These are phyloP conservation scores for Colletotrichum lupini DNA, from an alignment of 2,329 filamentous ascomycete genomes.

Conservation along the genomic window DNA sequence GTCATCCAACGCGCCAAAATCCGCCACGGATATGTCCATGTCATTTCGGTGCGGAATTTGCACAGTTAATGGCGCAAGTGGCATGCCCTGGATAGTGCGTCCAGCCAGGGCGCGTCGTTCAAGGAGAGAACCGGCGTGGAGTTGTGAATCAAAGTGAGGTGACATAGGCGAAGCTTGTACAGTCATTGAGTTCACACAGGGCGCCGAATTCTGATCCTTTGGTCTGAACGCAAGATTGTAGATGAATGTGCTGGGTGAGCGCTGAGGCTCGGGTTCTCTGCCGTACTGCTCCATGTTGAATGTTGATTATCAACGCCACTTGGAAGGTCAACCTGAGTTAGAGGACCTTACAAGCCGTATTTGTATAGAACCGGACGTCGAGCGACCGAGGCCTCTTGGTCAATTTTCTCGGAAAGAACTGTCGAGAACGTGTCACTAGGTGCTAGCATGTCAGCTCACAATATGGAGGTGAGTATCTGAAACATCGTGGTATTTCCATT, in stretches of 20 bases:
- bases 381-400: background rate
- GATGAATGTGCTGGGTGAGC: slow-evolving; percentile 27
- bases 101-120: background rate
- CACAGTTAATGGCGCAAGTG: background rate
- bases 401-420: background rate
- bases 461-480: background rate
- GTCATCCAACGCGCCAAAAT: too few species aligned
- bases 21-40: background rate
- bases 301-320: background rate
- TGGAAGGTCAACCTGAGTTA: background rate
- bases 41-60: background rate
- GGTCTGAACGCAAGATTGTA: slow-evolving; percentile 10
- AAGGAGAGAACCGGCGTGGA: background rate
- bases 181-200: background rate
- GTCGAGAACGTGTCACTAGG: background rate
- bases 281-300: background rate
- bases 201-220: background rate
- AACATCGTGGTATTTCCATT: slow-evolving; percentile 26
- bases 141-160: background rate
- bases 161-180: background rate
- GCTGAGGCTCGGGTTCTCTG: background rate
- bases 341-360: background rate
- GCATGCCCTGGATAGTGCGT: background rate
- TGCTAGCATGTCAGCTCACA: background rate
- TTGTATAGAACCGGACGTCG: background rate